Conservation (phyloP, 2,329 filamentous ascomycete genomes). For the Leptographium radiaticola region DNA sequence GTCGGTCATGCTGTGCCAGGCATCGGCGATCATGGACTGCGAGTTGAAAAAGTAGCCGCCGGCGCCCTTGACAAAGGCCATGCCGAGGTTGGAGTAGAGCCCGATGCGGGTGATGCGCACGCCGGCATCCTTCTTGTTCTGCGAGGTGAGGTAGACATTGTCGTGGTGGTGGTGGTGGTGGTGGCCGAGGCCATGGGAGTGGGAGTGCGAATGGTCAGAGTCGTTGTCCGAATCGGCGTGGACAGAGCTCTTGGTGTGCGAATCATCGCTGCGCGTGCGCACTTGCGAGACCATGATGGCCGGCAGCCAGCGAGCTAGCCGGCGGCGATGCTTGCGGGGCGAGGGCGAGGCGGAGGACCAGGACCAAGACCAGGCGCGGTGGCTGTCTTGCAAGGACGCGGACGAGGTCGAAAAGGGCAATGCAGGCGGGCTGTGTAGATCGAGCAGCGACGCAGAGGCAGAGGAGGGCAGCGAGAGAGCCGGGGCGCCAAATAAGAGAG, state of each 20-base stretch:
- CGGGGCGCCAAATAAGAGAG: conserved; percentile 6
- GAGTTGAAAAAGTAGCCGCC: conserved; percentile 94
- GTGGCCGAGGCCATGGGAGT: conserved; percentile 35
- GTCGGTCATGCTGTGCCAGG: conserved; percentile 90
- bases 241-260: conserved; percentile 27
- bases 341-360: conserved; percentile 1
- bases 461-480: conserved; percentile 2
- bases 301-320: conserved; percentile 13
- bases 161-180: conserved; percentile 70
- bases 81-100: conserved; percentile 77
- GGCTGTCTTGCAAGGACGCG: background rate
- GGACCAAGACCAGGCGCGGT: background rate
- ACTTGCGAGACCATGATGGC: conserved; percentile 15
- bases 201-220: conserved; percentile 38
- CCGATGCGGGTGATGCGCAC: conserved; percentile 89
- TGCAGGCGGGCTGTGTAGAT: background rate
- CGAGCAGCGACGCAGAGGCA: conserved; percentile 2
- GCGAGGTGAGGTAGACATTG: conserved; percentile 67
- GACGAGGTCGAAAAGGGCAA: conserved; percentile 6
- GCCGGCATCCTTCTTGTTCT: conserved; percentile 80
- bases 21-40: conserved; percentile 83
- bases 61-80: conserved; percentile 86
- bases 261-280: conserved; percentile 27
- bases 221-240: conserved; percentile 55
- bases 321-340: conserved; percentile 8